Percentiles rank a stretch among this genome's conserved stretches.
These are phyloP conservation scores for Herpetomonas samuelpessoai DNA, from an alignment of 208 protist species.

Conservation along the genomic window DNA sequence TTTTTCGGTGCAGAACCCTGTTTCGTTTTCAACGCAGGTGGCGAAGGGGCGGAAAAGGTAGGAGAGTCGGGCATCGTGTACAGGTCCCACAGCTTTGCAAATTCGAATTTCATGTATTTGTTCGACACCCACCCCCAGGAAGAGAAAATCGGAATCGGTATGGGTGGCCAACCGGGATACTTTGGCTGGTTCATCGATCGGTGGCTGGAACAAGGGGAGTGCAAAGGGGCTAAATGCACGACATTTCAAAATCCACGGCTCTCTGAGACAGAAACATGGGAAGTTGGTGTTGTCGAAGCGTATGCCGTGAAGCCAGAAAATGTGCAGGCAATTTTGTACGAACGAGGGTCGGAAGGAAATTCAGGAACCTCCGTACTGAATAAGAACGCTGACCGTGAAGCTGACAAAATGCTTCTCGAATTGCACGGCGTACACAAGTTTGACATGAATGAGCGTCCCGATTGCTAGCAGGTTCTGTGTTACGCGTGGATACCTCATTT, in stretches of 20 bases:
- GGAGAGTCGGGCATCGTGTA: slow-evolving; percentile 21
- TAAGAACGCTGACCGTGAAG: slow-evolving; percentile 21
- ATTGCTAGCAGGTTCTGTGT: slow-evolving; percentile 31
- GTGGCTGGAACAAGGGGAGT: slow-evolving; percentile 62
- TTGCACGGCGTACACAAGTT: slow-evolving; percentile 54
- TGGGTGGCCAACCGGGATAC: slow-evolving; percentile 61
- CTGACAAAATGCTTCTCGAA: slow-evolving; percentile 49
- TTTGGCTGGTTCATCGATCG: slow-evolving; percentile 72
- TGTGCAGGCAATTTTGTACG: slow-evolving; percentile 15
- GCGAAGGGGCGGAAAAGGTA: neutral
- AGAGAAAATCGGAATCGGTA: slow-evolving; percentile 57
- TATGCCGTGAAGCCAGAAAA: slow-evolving; percentile 48
- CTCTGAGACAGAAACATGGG: slow-evolving; percentile 41
- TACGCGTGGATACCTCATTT: no score
- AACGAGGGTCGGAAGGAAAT: neutral
- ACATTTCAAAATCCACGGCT: slow-evolving; percentile 56
- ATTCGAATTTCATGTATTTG: slow-evolving; percentile 79
- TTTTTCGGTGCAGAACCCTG: slow-evolving; percentile 67
- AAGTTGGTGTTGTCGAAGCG: slow-evolving; percentile 46
- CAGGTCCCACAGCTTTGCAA: slow-evolving; percentile 27
- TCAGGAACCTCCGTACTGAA: slow-evolving; percentile 21
- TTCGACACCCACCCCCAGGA: slow-evolving; percentile 58
- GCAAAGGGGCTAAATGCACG: slow-evolving; percentile 34
- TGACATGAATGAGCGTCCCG: slow-evolving; percentile 29
- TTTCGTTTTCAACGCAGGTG: slow-evolving; percentile 42